Conservation (phyloP, 495 filamentous ascomycete species). For the Talaromyces adpressus region DNA sequence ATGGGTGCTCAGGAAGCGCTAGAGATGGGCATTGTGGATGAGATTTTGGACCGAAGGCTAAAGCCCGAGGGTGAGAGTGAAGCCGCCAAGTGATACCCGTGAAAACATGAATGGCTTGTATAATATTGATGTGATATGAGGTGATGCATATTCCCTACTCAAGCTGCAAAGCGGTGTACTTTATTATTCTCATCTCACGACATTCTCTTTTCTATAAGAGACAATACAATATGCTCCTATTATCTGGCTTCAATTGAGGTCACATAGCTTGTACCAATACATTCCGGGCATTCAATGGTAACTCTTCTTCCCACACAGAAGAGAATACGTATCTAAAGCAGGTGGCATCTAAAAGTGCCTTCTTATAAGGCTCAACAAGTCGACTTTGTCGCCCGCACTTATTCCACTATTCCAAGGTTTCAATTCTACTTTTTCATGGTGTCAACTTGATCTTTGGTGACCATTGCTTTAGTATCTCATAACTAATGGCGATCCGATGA, state of each 20-base stretch:
- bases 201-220: background rate
- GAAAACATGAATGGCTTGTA: background rate
- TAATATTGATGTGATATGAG: background rate
- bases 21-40: slow-evolving; percentile 85
- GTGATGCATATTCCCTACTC: background rate
- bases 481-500: background rate
- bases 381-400: background rate
- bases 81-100: background rate
- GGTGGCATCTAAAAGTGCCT: background rate
- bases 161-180: background rate
- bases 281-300: background rate
- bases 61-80: slow-evolving; percentile 22
- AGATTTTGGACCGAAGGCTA: slow-evolving; percentile 62
- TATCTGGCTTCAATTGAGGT: background rate
- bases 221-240: background rate
- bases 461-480: background rate
- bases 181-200: background rate
- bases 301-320: background rate
- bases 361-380: background rate
- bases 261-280: background rate
- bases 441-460: background rate
- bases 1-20: slow-evolving; percentile 82
- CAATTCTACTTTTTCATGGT: background rate
- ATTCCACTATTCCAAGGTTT: too few species aligned
- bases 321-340: background rate